Base-by-base conservation (phyloP, 1,284 basidiomycete genomes). In the Somion occarium region DNA sequence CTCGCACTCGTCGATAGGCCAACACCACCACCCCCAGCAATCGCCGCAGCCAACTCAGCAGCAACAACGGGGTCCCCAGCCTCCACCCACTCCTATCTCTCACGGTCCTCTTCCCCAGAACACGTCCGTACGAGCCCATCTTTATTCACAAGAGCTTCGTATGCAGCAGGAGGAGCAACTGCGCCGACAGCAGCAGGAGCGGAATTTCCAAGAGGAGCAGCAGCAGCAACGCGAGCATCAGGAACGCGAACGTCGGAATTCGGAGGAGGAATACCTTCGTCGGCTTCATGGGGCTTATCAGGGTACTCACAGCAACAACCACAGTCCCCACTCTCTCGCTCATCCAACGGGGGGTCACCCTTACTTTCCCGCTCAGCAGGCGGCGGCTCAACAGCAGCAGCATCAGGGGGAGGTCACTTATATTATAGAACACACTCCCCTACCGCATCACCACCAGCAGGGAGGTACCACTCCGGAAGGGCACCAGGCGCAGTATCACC, bases 1-100 rank as follows among this genome's bases (percentile, higher is more conserved):
- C 73, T 78, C 71, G 74, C 72, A 64, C 70, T 75, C 69, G 66
- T 68, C 71, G 75, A 76, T 63, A 59, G 63, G 48, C 54, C 60
- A 46, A 34, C 52, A 26, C 55, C 57, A 49, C 53, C 59, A 42
- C 22, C 51, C 53, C 38, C 59, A 60, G 59, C 56, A 52, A 39
- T 51, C 52, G 56, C 44, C 48, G 53, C 56, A 38, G 52, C 56
- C 53, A 26, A 18, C 25, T 39, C 46, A n/a, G n/a, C n/a, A n/a
- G n/a, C n/a, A n/a, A n/a, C n/a, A n/a, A n/a, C n/a, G n/a, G n/a
- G n/a, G n/a, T n/a, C n/a, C 61, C 26, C 27, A 7, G 45, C 20
- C 20, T 20, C 39, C 49, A 25, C n/a, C 18, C 38, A 41, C 26
- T 25, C 24, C 25, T 24, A 20, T 18, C 25, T 30, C 19, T n/a